Evolutionary conservation across 129 eudicot species (phyloP), one percentile per base, ranked within the genome.

Genomic region (carrot (Daucus carota)): DNA sequence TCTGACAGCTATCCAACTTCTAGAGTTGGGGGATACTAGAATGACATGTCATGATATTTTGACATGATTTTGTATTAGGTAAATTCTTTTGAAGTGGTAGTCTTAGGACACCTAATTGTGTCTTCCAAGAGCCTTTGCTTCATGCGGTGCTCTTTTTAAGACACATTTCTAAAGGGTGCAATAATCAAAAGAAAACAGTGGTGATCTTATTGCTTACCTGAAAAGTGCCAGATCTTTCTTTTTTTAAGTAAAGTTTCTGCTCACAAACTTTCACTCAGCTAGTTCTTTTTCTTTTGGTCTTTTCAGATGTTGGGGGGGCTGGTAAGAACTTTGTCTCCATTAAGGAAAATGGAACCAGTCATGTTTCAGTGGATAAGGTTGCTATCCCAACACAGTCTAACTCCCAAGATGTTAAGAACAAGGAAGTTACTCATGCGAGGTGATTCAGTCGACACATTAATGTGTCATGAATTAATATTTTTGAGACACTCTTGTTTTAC

Each of bases 291-390:
- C 33, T 26, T 29, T 43, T 36, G 69, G 17, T 46, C 57, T 63
- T 70, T 29, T 75, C 85, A 90, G 96, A 88, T 83, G 84, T 85
- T 83, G 88, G 85, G 68, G 84, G 87, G 57, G 84, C 84, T 79
- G 85, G 90, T 78, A 87, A 79, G 81, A 83, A 80, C 62, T 67
- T 75, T 76, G 76, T 78, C 54, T 73, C 84, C 79, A 84, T 47
- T 46, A 90, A 86, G 85, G 98, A 85, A 77, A 90, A 82, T 88
- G 92, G 86, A 69, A 47, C 78, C 43, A 81, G 48, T 80, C 81
- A 79, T 70, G 82, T 72, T 81, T 66, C 84, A 73, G 86, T 67
- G 41, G 85, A 86, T 52, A 75, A 78, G 79, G 80, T 54, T 69
- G 57, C 70, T 22, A 72, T 57, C 47, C 67, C 82, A 57, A 79